Evolutionary conservation across 352 stramenopile genomes (phyloP).

Genomic region (Phytopythium vexans): DNA sequence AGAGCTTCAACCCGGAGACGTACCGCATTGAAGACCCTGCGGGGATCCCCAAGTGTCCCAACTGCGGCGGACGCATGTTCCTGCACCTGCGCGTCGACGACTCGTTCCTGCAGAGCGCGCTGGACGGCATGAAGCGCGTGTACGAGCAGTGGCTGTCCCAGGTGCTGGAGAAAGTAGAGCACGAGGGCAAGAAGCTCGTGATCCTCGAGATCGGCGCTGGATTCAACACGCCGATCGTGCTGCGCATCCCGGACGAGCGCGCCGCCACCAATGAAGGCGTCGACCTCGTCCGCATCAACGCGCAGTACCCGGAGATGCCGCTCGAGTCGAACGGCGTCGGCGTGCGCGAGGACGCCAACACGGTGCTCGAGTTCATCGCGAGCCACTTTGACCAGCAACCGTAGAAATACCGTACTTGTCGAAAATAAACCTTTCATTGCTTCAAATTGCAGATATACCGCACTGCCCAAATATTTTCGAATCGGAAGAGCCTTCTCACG

Average conservation of each 20-base stretch:
- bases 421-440: neutral
- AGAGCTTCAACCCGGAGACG: slow-evolving; percentile 49
- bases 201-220: slow-evolving; percentile 67
- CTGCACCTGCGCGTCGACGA: slow-evolving; percentile 42
- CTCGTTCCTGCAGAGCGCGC: slow-evolving; percentile 47
- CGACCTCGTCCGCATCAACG: slow-evolving; percentile 57
- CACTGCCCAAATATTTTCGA: neutral
- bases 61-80: slow-evolving; percentile 48
- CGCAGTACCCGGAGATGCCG: slow-evolving; percentile 44
- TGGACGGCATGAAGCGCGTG: slow-evolving; percentile 25
- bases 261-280: slow-evolving; percentile 39
- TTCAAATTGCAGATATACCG: neutral
- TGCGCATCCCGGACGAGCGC: slow-evolving; percentile 53
- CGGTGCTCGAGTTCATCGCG: slow-evolving; percentile 32
- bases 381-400: neutral
- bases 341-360: slow-evolving; percentile 39
- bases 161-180: slow-evolving; percentile 25
- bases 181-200: slow-evolving; percentile 50
- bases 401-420: neutral
- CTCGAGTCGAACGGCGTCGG: slow-evolving; percentile 49
- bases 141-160: slow-evolving; percentile 40
- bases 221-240: slow-evolving; percentile 68
- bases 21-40: slow-evolving; percentile 50
- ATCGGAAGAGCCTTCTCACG: too few relatives aligned
- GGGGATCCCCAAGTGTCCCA: slow-evolving; percentile 49